Base-by-base conservation (phyloP, 1,284 basidiomycete species). In the Sporisorium exsertum region DNA sequence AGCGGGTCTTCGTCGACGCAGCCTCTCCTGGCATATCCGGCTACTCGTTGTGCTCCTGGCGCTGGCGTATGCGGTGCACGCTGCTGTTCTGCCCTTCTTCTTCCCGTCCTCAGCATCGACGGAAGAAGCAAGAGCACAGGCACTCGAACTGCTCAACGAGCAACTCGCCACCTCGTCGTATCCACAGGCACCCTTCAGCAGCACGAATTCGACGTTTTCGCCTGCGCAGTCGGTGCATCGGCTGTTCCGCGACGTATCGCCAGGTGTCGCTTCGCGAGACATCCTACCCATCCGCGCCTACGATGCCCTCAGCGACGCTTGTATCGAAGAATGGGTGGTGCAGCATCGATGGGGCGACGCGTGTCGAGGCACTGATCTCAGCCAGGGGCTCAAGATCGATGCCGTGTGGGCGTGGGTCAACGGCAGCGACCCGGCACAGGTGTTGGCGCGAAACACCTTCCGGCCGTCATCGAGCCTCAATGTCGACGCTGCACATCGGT, bases 401-500 rank as follows among this genome's bases (percentile, higher is more conserved):
- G 72, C 66, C 2, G 59, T 74, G 18, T 70, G 72, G 72, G 72
- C 72, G 7, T 74, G 72, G 66, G 72, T 74, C 22, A 74, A 74
- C 20, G 72, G 72, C 24, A 66, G 62, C 27, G 74, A 77, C 52
- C 69, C 71, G 5, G 69, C 64, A 6, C 70, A 77, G 49, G 58
- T 77, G n/a, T 15, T 72, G 26, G 55, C 70, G 20, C 49, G 74
- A 13, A 50, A 77, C 18, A 32, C 59, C 12, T 73, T 62, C 55
- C 24, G 62, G 12, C 74, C 74, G 3, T 47, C 58, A 7, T 57
- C 57, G 2, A 32, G 54, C 8, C 62, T 77, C 59, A 73, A 77
- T 29, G 63, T 77, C 7, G 74, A 77, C 24, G 66, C 62, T 0
- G 42, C 54, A 2, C 70, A 77, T 47, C 33, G 74, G 3, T 77